Evolutionary conservation across 1,284 basidiomycete genomes (phyloP), one percentile per base, ranked within the genome.

Genomic region (Grifola frondosa): DNA sequence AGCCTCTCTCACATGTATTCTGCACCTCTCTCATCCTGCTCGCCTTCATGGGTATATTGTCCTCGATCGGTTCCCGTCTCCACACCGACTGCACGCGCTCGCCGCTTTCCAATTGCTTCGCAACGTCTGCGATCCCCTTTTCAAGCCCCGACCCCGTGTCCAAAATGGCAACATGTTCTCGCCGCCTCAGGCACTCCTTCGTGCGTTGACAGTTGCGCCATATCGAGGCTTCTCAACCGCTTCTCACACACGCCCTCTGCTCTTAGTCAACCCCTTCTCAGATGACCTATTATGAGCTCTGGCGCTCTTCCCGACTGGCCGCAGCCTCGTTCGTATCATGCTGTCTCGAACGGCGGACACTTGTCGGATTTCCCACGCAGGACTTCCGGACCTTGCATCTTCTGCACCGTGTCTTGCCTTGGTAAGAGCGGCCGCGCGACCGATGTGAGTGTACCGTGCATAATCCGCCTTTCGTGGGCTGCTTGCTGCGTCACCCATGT

Each of bases 291-390:
- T 26, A 34, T 25, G 37, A 34, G 42, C 37, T 22, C 23, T 15
- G 30, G 37, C 37, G 40, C 44, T 20, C 25, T 32, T 20, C 43
- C 44, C 39, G 48, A 25, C 48, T 22, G 40, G 31, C 30, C 42
- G 37, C 46, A 32, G 37, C 35, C 26, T 40, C 24, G 10, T 6
- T 31, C 31, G 16, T 33, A 31, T 11, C 6, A 16, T 16, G 13
- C 31, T n/a, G 36, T 19, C 16, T 20, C 21, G 24, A 30, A n/a
- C 40, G 19, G 43, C 51, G 54, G 54, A 31, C 32, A 33, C 34
- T 53, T 53, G 42, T 56, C 54, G 54, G 54, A 31, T 17, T 49
- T 53, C 51, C 36, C 51, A 53, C 54, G 49, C 44, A 50, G 40
- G 31, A 43, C 44, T 35, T 23, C 36, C 42, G 43, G 37, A 32